Conservation (phyloP, 495 filamentous ascomycete genomes). For the Cenococcum geophilum region DNA sequence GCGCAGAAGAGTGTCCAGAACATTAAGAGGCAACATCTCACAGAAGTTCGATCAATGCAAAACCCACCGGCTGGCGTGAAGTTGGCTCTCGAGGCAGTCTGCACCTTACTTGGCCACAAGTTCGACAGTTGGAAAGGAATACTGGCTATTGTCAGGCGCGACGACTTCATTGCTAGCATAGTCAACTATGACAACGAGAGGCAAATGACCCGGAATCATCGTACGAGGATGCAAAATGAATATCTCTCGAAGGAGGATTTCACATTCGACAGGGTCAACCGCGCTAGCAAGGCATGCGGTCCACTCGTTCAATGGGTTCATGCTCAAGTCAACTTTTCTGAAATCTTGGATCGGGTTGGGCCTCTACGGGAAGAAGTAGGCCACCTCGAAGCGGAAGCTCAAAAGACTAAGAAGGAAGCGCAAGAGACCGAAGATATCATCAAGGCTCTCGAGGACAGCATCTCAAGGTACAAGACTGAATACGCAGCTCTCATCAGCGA, state of each 20-base stretch:
- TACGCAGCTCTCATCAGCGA: slow-evolving; percentile 95
- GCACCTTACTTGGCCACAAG: slow-evolving; percentile 87
- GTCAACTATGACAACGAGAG: slow-evolving; percentile 94
- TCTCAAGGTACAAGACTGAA: slow-evolving; percentile 93
- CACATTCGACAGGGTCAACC: slow-evolving; percentile 90
- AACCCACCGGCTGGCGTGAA: slow-evolving; percentile 85
- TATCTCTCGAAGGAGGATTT: slow-evolving; percentile 90
- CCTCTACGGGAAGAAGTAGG: slow-evolving; percentile 86
- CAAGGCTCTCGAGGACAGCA: slow-evolving; percentile 74
- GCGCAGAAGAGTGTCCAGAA: slow-evolving; percentile 93
- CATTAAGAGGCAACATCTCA: slow-evolving; percentile 94
- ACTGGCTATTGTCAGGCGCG: slow-evolving; percentile 75
- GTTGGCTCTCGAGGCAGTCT: slow-evolving; percentile 90
- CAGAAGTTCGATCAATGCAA: slow-evolving; percentile 94
- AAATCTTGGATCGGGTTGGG: slow-evolving; percentile 90
- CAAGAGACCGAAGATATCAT: slow-evolving; percentile 87
- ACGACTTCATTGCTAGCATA: slow-evolving; percentile 97
- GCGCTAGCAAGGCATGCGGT: slow-evolving; percentile 93
- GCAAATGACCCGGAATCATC: slow-evolving; percentile 80
- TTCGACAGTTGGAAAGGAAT: slow-evolving; percentile 85
- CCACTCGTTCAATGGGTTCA: slow-evolving; percentile 96
- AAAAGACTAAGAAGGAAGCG: slow-evolving; percentile 90
- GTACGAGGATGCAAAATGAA: slow-evolving; percentile 85
- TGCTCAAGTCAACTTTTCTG: slow-evolving; percentile 95
- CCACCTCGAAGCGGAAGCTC: slow-evolving; percentile 76